These are phyloP conservation scores for Plectranthus barbatus DNA, from an alignment of 257 asterid species.

Conservation along the genomic window DNA sequence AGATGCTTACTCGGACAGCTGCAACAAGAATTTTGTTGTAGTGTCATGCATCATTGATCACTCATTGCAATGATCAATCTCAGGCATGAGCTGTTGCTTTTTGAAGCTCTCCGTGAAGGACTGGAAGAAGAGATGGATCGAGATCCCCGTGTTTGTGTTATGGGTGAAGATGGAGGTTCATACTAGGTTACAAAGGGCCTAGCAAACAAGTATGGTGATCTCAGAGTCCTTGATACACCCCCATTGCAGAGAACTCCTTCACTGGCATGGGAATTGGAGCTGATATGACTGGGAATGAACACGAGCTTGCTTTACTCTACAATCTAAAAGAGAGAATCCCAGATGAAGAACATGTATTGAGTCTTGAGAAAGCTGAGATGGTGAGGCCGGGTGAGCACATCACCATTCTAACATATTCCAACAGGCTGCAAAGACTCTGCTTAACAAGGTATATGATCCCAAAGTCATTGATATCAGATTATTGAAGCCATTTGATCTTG, in stretches of 20 bases:
- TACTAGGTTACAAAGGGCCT: not conserved
- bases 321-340: conserved; percentile 73
- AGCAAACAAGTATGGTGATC: not conserved
- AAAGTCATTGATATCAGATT: conserved; percentile 80
- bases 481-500: conserved; percentile 72
- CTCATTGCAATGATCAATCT: too few relatives aligned
- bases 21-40: too few relatives aligned
- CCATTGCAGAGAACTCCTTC: not conserved
- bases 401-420: conserved; percentile 60
- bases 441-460: conserved; percentile 71
- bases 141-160: not conserved
- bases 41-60: too few relatives aligned
- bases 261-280: too few relatives aligned
- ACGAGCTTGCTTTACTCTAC: conserved; percentile 68
- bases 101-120: not conserved
- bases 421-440: conserved; percentile 71
- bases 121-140: not conserved
- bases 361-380: conserved; percentile 78
- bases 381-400: conserved; percentile 74
- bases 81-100: not conserved
- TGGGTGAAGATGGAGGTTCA: not conserved
- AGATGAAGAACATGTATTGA: conserved; percentile 47
- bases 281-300: too few relatives aligned
- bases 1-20: too few relatives aligned
- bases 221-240: not conserved